Base-by-base conservation (phyloP, 352 stramenopile genomes). In the Pythium pyrilobum region DNA sequence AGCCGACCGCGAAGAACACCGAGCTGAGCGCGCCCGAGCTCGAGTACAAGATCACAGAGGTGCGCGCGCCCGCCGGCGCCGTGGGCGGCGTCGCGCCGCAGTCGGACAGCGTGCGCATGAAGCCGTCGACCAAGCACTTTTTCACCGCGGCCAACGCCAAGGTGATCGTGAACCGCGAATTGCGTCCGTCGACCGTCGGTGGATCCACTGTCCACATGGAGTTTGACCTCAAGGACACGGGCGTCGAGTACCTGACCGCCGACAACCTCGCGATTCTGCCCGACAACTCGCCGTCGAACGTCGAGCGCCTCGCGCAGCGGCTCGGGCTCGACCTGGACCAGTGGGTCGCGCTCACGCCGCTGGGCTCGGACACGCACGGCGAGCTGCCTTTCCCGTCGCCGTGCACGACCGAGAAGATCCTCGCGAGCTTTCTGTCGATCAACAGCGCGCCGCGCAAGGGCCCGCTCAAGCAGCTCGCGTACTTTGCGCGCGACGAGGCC, bases 221-320 rank as follows among this genome's bases (percentile, higher is more conserved):
- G 61, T 68, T 98, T 24, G 83, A 96, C 47, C 49, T 97, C 36
- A 73, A 76, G 20, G 75, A 81, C 50, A 89, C 84, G 3, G 81
- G 77, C 25, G 43, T 96, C n/a, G 77, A 77, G 20, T 98, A 98
- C 56, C 39, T 85, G 36, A 98, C 94, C 13, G 95, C 93, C 2
- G 95, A 98, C 68, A 98, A 98, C 65, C 58, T 98, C 23, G 92
- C 89, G 2, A 81, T 98, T 28, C 59, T 98, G n/a, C 87, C 94
- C 0, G 86, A 94, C 53, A 98, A 98, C 69, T 55, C 86, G 16
- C 38, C 62, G 5, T 61, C 46, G 0, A 68, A 90, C 5, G 95
- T 99, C 0, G 77, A 93, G 52, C 69, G 58, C 11, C 75, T 99
- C 0, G 94, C 90, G 9, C 67, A 59, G 4, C 71, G 76, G 6